phyloP scores from a whole-genome alignment of 192 early-diverging fungal species.

The Coemansia erecta region DNA sequence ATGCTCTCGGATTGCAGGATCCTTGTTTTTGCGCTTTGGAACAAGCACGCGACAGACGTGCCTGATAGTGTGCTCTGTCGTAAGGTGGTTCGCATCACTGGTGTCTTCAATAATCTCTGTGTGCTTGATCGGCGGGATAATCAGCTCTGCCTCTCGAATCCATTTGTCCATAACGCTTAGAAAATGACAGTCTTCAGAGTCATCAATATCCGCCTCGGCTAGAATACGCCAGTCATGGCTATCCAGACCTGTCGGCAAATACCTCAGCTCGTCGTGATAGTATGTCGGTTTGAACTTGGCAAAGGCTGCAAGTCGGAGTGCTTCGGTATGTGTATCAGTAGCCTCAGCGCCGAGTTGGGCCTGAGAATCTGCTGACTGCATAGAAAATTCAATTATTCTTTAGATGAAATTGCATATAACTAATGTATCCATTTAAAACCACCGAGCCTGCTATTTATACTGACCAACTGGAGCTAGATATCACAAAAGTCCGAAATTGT shows the following conservation, averaged over 20 bases:
- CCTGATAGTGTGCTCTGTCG: background rate
- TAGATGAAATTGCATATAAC: no score
- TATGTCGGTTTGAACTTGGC: constrained; percentile 43
- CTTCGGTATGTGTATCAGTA: constrained; percentile 26
- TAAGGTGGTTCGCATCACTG: background rate
- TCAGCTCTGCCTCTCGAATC: constrained; percentile 57
- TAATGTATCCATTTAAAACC: no score
- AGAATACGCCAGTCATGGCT: constrained; percentile 27
- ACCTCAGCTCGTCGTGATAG: constrained; percentile 15
- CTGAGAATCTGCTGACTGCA: background rate
- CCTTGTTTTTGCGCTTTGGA: constrained; percentile 50
- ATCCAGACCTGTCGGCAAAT: background rate
- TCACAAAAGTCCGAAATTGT: background rate
- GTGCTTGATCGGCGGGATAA: constrained; percentile 62
- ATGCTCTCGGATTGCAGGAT: constrained; percentile 27
- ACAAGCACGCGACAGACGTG: constrained; percentile 26
- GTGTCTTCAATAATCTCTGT: constrained; percentile 36
- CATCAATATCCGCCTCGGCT: constrained; percentile 26
- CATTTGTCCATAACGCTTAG: constrained; percentile 55
- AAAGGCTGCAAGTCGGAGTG: constrained; percentile 38
- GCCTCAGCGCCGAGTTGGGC: constrained; percentile 27
- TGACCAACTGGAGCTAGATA: no score
- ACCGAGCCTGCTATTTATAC: no score
- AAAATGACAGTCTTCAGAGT: constrained; percentile 36
- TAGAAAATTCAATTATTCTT: no score